Evolutionary conservation across 371 early-diverging fungal species (phyloP).

Genomic region (Actinomortierella ambigua): DNA sequence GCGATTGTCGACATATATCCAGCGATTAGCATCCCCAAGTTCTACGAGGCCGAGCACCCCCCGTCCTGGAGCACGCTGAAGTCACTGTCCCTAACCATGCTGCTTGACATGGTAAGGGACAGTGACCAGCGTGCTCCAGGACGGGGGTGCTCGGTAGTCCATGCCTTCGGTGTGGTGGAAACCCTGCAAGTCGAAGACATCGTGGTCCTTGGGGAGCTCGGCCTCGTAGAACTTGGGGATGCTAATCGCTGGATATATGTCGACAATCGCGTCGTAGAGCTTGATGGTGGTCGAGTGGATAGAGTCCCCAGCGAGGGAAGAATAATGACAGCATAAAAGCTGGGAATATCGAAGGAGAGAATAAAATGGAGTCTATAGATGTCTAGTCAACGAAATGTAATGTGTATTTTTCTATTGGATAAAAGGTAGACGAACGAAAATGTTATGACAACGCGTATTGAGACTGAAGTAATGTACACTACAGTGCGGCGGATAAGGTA

Average conservation of each 20-base stretch:
- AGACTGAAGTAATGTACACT: too few species aligned
- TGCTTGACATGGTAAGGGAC: not conserved
- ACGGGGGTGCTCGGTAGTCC: constrained; percentile 5
- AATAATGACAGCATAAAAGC: too few species aligned
- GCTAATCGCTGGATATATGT: not conserved
- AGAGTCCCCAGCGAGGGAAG: too few species aligned
- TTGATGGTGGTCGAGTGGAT: constrained; percentile 2
- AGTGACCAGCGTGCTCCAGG: not conserved
- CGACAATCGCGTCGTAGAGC: not conserved
- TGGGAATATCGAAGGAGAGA: too few species aligned
- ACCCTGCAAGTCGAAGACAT: constrained; percentile 1
- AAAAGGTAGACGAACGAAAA: too few species aligned
- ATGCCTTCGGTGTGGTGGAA: constrained; percentile 6
- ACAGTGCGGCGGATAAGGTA: too few species aligned
- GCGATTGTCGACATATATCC: not conserved
- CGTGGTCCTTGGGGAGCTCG: constrained; percentile 3
- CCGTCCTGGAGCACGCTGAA: constrained; percentile 2
- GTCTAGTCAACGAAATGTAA: too few species aligned
- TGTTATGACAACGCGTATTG: too few species aligned
- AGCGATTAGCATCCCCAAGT: constrained; percentile 2
- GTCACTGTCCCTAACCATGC: not conserved
- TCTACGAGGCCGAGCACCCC: constrained; percentile 1
- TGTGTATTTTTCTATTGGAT: too few species aligned
- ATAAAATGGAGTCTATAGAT: too few species aligned
- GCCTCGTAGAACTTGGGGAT: constrained; percentile 4